A percentile compares a stretch with the other conserved stretches of the same genome.
phyloP scores from a whole-genome alignment of 345 rosid genomes.

The Hibiscus tridactylites region DNA sequence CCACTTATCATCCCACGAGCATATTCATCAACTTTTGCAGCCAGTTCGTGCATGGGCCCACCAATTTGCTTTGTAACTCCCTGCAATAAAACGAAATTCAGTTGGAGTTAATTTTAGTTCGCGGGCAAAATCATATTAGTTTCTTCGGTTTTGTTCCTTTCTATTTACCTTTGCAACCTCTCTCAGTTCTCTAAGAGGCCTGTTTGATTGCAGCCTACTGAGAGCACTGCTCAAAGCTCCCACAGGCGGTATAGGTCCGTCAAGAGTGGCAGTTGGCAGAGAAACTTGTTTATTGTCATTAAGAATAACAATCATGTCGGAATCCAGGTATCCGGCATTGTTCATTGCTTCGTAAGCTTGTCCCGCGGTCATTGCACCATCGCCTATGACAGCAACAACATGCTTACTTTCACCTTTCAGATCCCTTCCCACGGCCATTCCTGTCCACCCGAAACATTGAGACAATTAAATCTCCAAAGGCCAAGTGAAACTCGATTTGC shows the following conservation, averaged over 20 bases:
- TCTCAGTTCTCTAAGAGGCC: constrained; percentile 87
- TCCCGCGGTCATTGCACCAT: constrained; percentile 99
- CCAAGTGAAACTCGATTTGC: neutral
- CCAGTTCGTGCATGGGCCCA: constrained; percentile 87
- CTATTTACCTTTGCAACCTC: constrained; percentile 88
- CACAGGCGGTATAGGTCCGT: constrained; percentile 92
- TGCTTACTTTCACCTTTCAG: constrained; percentile 65
- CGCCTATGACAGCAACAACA: constrained; percentile 83
- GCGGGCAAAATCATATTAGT: neutral
- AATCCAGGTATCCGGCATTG: constrained; percentile 91
- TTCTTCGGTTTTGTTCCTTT: neutral
- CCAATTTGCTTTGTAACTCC: constrained; percentile 89
- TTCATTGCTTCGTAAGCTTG: constrained; percentile 99
- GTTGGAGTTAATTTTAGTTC: neutral
- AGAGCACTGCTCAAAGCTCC: constrained; percentile 99
- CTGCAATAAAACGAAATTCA: constrained; percentile 30
- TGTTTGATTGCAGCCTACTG: constrained; percentile 83
- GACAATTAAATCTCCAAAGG: neutral
- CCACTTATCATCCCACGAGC: constrained; percentile 99
- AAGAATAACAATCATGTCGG: constrained; percentile 93
- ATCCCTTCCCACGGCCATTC: constrained; percentile 97
- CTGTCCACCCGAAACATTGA: constrained; percentile 28
- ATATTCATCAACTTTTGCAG: constrained; percentile 94
- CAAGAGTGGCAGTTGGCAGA: constrained; percentile 84
- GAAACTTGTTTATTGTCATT: constrained; percentile 98